A percentile compares a stretch with the other conserved stretches of the same genome.
Evolutionary conservation across 139 green algal genomes (phyloP).

Genomic region (Volvox africanus): DNA sequence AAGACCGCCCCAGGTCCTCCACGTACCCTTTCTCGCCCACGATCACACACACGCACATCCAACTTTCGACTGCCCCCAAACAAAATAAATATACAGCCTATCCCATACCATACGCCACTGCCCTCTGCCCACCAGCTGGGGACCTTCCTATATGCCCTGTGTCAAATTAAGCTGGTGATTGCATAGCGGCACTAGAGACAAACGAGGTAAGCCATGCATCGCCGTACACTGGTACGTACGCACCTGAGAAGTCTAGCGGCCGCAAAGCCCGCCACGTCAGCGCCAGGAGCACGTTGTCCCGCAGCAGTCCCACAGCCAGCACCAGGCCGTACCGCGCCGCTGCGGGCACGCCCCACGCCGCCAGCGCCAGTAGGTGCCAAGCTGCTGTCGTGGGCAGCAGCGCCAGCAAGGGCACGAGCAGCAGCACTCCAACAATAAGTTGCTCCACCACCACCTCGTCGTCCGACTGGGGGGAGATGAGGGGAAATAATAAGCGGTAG

Average conservation of each 20-base stretch:
- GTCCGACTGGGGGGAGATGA: neutral
- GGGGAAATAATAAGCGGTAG: neutral
- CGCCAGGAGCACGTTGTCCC: neutral
- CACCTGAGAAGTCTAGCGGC: slow-evolving; percentile 23
- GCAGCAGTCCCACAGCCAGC: slow-evolving; percentile 9
- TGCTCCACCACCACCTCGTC: slow-evolving; percentile 70
- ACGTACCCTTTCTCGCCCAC: too few relatives aligned
- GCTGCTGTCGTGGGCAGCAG: slow-evolving; percentile 66
- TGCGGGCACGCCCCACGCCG: neutral
- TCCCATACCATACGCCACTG: too few relatives aligned
- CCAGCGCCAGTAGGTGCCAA: slow-evolving; percentile 48
- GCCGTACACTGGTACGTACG: neutral
- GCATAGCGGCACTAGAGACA: too few relatives aligned
- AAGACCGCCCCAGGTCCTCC: neutral
- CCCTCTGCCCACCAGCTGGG: too few relatives aligned
- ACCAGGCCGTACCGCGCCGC: neutral
- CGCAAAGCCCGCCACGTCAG: neutral
- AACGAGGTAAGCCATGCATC: too few relatives aligned
- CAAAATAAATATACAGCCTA: too few relatives aligned
- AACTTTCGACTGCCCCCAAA: too few relatives aligned
- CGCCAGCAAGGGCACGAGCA: slow-evolving; percentile 68
- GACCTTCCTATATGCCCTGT: too few relatives aligned
- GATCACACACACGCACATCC: too few relatives aligned
- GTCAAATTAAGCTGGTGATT: too few relatives aligned
- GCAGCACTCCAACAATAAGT: slow-evolving; percentile 76